Percentiles rank a stretch among this genome's conserved stretches.
phyloP scores from a whole-genome alignment of 2,329 filamentous ascomycete species.

The Grosmannia serpens region DNA sequence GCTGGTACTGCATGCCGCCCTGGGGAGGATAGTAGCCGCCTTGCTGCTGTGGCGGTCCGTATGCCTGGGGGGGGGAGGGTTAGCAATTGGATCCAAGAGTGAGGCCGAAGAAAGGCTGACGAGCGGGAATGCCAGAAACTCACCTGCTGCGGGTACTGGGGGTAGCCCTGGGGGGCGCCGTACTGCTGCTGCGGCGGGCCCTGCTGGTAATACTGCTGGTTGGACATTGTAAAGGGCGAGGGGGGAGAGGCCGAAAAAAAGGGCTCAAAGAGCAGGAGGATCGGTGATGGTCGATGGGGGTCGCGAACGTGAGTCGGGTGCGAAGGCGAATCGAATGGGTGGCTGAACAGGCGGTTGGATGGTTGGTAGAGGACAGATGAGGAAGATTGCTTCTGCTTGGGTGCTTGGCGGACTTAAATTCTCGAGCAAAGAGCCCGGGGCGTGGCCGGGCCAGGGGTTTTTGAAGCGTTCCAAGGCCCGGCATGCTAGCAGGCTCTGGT shows the following conservation, averaged over 20 bases:
- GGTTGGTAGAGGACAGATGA: neutral
- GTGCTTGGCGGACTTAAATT: neutral
- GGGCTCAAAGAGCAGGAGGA: too few relatives aligned
- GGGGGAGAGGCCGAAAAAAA: neutral
- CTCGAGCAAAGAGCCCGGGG: neutral
- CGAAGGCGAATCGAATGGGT: neutral
- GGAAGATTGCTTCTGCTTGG: neutral
- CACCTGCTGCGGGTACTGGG: constrained; percentile 32
- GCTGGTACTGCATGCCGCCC: constrained; percentile 31
- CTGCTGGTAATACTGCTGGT: constrained; percentile 24
- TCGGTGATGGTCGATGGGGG: neutral
- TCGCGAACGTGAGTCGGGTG: neutral
- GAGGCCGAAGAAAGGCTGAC: constrained; percentile 1
- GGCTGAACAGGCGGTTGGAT: neutral
- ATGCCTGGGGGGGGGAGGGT: constrained; percentile 20
- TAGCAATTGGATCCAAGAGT: neutral
- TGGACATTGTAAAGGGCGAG: constrained; percentile 17
- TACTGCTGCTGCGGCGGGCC: constrained; percentile 18
- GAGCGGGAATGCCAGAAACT: constrained; percentile 11
- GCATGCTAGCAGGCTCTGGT: neutral
- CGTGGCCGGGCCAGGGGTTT: neutral
- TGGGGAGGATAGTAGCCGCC: constrained; percentile 30
- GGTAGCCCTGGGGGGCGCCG: constrained; percentile 20
- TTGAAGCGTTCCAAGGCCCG: neutral
- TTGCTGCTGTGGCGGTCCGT: constrained; percentile 22